A percentile compares a stretch with the other conserved stretches of the same genome.
These are phyloP conservation scores for Globisporangium spiculum DNA, from an alignment of 352 stramenopile genomes.

Conservation along the genomic window DNA sequence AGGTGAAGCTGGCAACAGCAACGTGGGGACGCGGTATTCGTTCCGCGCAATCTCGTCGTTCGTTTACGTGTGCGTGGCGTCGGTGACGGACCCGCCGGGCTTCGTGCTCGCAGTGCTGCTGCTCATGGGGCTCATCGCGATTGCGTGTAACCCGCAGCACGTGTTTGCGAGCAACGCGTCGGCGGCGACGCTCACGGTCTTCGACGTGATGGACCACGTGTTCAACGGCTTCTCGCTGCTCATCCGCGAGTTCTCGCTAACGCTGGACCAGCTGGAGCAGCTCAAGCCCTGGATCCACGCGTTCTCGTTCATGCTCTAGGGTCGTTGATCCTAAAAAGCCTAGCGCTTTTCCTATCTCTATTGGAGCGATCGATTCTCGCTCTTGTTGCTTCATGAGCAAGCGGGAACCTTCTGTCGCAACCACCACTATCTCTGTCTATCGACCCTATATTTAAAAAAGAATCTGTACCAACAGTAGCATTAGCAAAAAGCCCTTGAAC, in stretches of 20 bases:
- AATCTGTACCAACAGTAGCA: not conserved
- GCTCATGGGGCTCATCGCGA: slow-evolving; percentile 56
- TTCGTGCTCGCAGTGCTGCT: slow-evolving; percentile 75
- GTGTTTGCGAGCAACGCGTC: slow-evolving; percentile 35
- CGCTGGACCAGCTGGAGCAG: slow-evolving; percentile 54
- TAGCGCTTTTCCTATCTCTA: not conserved
- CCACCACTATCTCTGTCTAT: not conserved
- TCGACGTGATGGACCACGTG: slow-evolving; percentile 45
- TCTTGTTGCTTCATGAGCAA: not conserved
- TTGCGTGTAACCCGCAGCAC: slow-evolving; percentile 57
- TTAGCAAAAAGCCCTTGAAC: not conserved
- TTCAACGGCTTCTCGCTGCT: slow-evolving; percentile 62
- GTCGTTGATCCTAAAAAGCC: not conserved
- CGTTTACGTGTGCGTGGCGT: slow-evolving; percentile 66
- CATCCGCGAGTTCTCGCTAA: slow-evolving; percentile 62
- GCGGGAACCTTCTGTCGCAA: not conserved
- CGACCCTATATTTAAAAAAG: not conserved
- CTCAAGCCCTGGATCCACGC: slow-evolving; percentile 52
- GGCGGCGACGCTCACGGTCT: slow-evolving; percentile 33
- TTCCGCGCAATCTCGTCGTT: slow-evolving; percentile 68
- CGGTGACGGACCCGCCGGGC: slow-evolving; percentile 62
- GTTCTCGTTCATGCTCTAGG: slow-evolving; percentile 55
- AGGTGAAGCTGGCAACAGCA: not conserved
- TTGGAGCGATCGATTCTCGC: not conserved
- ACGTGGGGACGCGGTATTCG: slow-evolving; percentile 20